Conservation (phyloP, 441 rosid genomes). For the Croton laevigatus region DNA sequence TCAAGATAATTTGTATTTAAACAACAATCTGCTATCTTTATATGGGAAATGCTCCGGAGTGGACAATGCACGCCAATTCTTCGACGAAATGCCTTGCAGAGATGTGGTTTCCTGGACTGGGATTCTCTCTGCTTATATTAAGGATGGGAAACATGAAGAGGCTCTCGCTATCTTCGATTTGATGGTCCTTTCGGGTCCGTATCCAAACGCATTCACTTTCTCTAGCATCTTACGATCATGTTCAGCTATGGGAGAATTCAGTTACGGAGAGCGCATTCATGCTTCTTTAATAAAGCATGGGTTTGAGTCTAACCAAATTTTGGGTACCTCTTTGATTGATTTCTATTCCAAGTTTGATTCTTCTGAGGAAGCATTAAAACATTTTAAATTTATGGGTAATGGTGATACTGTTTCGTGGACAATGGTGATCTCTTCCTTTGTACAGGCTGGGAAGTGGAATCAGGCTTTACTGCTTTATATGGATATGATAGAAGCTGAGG, state of each 20-base stretch:
- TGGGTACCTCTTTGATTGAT: slow-evolving; percentile 64
- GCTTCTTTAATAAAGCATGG: slow-evolving; percentile 50
- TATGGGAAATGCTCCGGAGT: slow-evolving; percentile 41
- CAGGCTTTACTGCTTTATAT: slow-evolving; percentile 45
- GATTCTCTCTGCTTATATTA: slow-evolving; percentile 53
- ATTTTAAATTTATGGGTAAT: slow-evolving; percentile 49
- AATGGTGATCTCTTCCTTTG: slow-evolving; percentile 67
- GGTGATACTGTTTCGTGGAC: slow-evolving; percentile 65
- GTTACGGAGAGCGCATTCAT: slow-evolving; percentile 65
- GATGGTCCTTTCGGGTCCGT: slow-evolving; percentile 44
- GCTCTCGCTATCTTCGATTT: slow-evolving; percentile 45
- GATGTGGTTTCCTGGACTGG: slow-evolving; percentile 80
- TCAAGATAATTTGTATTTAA: slow-evolving; percentile 39
- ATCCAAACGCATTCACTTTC: slow-evolving; percentile 67
- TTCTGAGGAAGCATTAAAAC: slow-evolving; percentile 39
- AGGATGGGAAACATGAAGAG: slow-evolving; percentile 45
- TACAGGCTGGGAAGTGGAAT: slow-evolving; percentile 46
- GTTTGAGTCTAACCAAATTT: slow-evolving; percentile 43
- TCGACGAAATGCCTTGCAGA: slow-evolving; percentile 66
- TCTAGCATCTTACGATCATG: slow-evolving; percentile 64
- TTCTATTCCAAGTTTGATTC: slow-evolving; percentile 71
- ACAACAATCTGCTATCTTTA: slow-evolving; percentile 54
- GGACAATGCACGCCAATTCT: slow-evolving; percentile 49
- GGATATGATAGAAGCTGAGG: slow-evolving; percentile 46
- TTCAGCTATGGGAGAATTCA: slow-evolving; percentile 55